These are phyloP conservation scores for Penicillium ochrochloron DNA, from an alignment of 495 filamentous ascomycete species.

Conservation along the genomic window DNA sequence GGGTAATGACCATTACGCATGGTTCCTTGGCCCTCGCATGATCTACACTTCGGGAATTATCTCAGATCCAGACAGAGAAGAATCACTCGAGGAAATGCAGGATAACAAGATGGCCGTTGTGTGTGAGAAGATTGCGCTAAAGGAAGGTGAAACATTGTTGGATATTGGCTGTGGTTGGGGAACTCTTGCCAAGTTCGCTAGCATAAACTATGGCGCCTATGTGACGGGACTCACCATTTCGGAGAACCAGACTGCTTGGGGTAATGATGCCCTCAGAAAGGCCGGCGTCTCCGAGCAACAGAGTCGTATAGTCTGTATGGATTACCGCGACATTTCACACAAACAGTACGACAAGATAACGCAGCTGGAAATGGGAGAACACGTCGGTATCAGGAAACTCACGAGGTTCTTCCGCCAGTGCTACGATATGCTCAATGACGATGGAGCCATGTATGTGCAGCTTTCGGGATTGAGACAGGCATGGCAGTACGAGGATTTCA, in stretches of 20 bases:
- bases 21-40: slow-evolving; percentile 90
- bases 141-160: slow-evolving; percentile 72
- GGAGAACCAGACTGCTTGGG: slow-evolving; percentile 79
- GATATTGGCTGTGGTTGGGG: slow-evolving; percentile 92
- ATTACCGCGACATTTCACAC: slow-evolving; percentile 79
- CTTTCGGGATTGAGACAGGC: slow-evolving; percentile 78
- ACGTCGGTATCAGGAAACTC: slow-evolving; percentile 81
- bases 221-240: slow-evolving; percentile 82
- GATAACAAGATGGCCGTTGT: slow-evolving; percentile 88
- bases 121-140: slow-evolving; percentile 80
- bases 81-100: slow-evolving; percentile 82
- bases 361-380: slow-evolving; percentile 88
- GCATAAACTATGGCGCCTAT: slow-evolving; percentile 75
- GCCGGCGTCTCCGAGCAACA: slow-evolving; percentile 60
- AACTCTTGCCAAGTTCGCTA: slow-evolving; percentile 80
- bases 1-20: slow-evolving; percentile 87
- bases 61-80: slow-evolving; percentile 73
- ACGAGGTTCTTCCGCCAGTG: slow-evolving; percentile 69
- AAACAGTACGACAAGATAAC: slow-evolving; percentile 81
- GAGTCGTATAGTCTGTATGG: slow-evolving; percentile 64
- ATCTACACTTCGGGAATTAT: slow-evolving; percentile 87
- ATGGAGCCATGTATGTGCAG: slow-evolving; percentile 83
- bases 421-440: slow-evolving; percentile 85
- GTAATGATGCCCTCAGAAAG: slow-evolving; percentile 62
- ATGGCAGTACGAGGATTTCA: slow-evolving; percentile 89